phyloP scores from a whole-genome alignment of 257 asterid species.

The Petrea volubilis region DNA sequence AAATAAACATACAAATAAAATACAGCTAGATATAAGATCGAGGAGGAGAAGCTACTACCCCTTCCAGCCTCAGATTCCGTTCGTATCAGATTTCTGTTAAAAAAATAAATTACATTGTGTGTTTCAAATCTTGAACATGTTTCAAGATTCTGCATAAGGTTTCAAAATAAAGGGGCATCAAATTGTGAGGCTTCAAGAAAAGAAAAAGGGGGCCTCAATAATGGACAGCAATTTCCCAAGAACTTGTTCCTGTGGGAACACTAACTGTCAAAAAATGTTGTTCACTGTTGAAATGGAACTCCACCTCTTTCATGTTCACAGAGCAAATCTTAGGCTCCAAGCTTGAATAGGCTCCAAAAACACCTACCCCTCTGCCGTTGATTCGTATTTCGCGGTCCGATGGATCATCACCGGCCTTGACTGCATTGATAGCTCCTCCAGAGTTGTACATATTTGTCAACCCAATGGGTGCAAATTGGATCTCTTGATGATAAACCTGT shows the following conservation, averaged over 20 bases:
- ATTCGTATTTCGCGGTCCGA: constrained; percentile 25
- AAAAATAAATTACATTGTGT: not conserved
- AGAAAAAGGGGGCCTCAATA: constrained; percentile 29
- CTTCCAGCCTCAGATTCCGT: too few relatives aligned
- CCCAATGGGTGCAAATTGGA: constrained; percentile 52
- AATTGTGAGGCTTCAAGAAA: not conserved
- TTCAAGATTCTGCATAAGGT: not conserved
- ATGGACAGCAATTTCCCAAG: constrained; percentile 50
- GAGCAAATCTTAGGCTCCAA: constrained; percentile 41
- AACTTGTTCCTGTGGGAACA: constrained; percentile 39
- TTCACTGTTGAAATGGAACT: constrained; percentile 30
- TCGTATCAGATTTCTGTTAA: too few relatives aligned
- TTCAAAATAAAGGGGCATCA: not conserved
- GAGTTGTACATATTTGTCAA: constrained; percentile 61
- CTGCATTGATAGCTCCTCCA: constrained; percentile 49
- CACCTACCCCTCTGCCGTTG: constrained; percentile 53
- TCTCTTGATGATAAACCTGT: constrained; percentile 38
- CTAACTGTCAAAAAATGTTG: constrained; percentile 36
- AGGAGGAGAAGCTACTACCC: too few relatives aligned
- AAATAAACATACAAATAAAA: too few relatives aligned
- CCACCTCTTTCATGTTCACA: constrained; percentile 35
- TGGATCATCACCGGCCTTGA: constrained; percentile 30
- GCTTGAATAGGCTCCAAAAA: constrained; percentile 51
- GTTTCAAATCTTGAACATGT: not conserved
- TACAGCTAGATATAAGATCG: too few relatives aligned